Evolutionary conservation across 169 alveolate species (phyloP), one percentile per base, ranked within the genome.

Genomic region (Toxoplasma gondii): DNA sequence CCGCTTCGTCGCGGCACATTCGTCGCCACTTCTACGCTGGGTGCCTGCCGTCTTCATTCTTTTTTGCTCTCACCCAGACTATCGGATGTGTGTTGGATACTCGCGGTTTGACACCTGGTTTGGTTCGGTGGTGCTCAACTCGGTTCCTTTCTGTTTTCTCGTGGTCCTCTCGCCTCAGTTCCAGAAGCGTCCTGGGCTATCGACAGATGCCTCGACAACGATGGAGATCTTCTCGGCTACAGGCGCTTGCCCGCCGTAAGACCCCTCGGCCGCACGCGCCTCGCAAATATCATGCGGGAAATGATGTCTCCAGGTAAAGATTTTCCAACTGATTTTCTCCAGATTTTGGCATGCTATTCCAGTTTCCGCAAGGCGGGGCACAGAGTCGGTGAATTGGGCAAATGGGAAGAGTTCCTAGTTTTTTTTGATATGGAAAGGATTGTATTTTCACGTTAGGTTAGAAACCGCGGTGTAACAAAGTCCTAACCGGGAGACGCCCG

Each of bases 241-340:
- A 64, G 90, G 16, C 53, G 90, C 44, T 7, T 82, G 90, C 67
- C 67, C n/a, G 54, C 90, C 27, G n/a, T 82, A 29, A 64, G 39
- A 67, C 90, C 90, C 17, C 53, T 82, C 64, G 90, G 90, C 1
- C 53, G 90, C 53, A 43, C 67, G 5, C 53, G 90, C 1, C 17
- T 82, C 10, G n/a, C 19, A 64, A 17, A 41, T 34, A 36, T 82
- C 64, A 38, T 82, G 41, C 34, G 16, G 17, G 64, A 27, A n/a
- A 9, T 82, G 43, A 41, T 82, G n/a, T 9, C 64, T 2, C 90
- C 90, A 41, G 67, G 90, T 82, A 31, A 82, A 67, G 41, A 17
- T 29, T 24, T 24, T 7, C 12, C 38, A 9, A 19, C 27, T 19
- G 67, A 19, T 53, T 19, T 53, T 9, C 67, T 19, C 27, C 67